A percentile compares a stretch with the other conserved stretches of the same genome.
phyloP scores from a whole-genome alignment of 495 filamentous ascomycete species.

The Penicillium bialowiezense region DNA sequence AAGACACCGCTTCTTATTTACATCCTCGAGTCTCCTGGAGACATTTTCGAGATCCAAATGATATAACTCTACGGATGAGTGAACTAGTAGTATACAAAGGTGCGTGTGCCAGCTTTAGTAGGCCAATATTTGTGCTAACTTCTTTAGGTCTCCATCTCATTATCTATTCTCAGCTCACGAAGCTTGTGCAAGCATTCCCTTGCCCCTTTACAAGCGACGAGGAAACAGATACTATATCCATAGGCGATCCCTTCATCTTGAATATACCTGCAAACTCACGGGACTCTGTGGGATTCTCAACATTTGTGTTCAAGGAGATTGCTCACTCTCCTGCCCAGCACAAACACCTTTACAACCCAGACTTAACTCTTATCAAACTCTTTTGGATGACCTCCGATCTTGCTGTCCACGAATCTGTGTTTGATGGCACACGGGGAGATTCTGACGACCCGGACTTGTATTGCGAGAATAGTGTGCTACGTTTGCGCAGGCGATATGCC shows the following conservation, averaged over 20 bases:
- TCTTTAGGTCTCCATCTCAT: conserved; percentile 29
- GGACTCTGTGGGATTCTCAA: conserved; percentile 21
- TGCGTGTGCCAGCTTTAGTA: conserved; percentile 11
- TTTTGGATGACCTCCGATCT: conserved; percentile 34
- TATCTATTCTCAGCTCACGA: conserved; percentile 45
- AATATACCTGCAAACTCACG: neutral
- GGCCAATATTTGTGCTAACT: conserved; percentile 4
- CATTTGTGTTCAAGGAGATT: conserved; percentile 37
- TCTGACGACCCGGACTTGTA: conserved; percentile 5
- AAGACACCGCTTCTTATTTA: conserved; percentile 13
- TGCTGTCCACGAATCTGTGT: conserved; percentile 36
- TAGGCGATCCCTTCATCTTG: conserved; percentile 39
- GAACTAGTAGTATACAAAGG: conserved; percentile 28
- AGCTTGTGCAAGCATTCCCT: conserved; percentile 35
- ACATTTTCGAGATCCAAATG: conserved; percentile 46
- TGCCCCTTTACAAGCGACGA: conserved; percentile 23
- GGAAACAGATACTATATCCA: conserved; percentile 14
- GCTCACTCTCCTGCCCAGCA: conserved; percentile 16
- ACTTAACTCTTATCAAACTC: conserved; percentile 34
- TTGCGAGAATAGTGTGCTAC: conserved; percentile 20
- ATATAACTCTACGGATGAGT: conserved; percentile 40
- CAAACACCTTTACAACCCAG: conserved; percentile 15
- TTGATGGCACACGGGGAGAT: conserved; percentile 13
- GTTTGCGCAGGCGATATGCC: conserved; percentile 18
- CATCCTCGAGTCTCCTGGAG: conserved; percentile 36